Base-by-base conservation (phyloP, 179 eudicot genomes). In the Spinacia oleracea region DNA sequence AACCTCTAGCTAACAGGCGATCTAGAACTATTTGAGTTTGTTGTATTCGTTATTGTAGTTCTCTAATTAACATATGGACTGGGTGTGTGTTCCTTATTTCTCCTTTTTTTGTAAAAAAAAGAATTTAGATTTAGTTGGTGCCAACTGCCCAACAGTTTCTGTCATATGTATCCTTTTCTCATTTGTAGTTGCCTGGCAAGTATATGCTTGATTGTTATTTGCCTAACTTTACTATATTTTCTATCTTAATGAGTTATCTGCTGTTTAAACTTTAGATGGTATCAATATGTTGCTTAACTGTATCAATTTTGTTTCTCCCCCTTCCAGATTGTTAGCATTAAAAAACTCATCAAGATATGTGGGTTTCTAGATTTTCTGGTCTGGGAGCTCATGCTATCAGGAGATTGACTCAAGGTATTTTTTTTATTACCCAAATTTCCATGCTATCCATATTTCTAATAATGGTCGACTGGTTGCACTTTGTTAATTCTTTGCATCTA, bases 371-470 rank as follows among this genome's bases (percentile, higher is more conserved):
- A 74, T 79, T 86, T 66, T 73, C 77, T 34, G 70, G 72, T 56
- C 84, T 84, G 66, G 91, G 89, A 79, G 90, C 86, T 79, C 85
- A 43, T 11, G 83, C 82, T 42, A 23, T 84, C 78, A 77, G 77
- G 76, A 80, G 45, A 58, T 46, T 81, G 25, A 45, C 65, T 31
- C 83, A 79, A 85, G 88, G 90, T 89, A 31, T 83, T 70, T 65
- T 72, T 64, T 59, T 77, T 20, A 35, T 8, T 23, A 74, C 21
- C 25, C 68, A 20, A 55, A 35, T 29, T 6, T 45, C 16, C 63
- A 20, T 53, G 10, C 21, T 75, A 27, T 65, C 9, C 12, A 29
- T 21, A 6, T 64, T 64, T 64, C 42, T 59, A 23, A 55, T 8
- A 55, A 21, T 55, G 11, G 11, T 55, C 18, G 51, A 14, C 14